Evolutionary conservation across 306 rosid genomes (phyloP), one percentile per base, ranked within the genome.

Genomic region (Erythrophleum fordii): DNA sequence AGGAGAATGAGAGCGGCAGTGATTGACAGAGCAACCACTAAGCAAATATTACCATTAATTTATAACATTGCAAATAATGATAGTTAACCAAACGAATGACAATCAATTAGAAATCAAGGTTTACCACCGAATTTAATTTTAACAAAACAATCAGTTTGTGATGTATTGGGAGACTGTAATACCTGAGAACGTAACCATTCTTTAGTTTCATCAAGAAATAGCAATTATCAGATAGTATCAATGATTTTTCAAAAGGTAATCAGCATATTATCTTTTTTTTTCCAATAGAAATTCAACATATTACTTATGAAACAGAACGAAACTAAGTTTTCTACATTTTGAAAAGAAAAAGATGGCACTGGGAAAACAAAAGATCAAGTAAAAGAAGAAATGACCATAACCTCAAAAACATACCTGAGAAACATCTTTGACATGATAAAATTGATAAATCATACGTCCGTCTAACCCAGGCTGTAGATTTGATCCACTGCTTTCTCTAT

Each of bases 381-480:
- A 44, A 18, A 76, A 56, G 46, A 58, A 12, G 45, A 62, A 69
- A 86, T 64, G 48, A 39, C 66, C 70, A 37, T 49, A 72, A 80
- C 69, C 81, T 35, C 26, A 60, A 72, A 74, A 73, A 17, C 34
- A 71, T 90, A 95, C 99, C 99, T 95, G 97, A 73, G 89, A 80
- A 83, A 70, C 85, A 77, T 87, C 83, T 85, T 86, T 87, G 61
- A 93, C 76, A 82, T 95, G 98, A 81, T 93, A 93, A 83, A 91
- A 93, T 35, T 83, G 85, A 85, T 87, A 77, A 25, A 73, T 81
- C 70, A 34, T 86, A 20, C 83, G 87, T 74, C 88, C 87, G 45
- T 73, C 87, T 72, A 88, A 72, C 68, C 79, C 81, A 60, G 85
- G 77, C 56, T 80, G 90, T 55, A 71, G 67, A 81, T 80, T 81